Base-by-base conservation (phyloP, 2,329 filamentous ascomycete species). In the Ramichloridium luteum region DNA sequence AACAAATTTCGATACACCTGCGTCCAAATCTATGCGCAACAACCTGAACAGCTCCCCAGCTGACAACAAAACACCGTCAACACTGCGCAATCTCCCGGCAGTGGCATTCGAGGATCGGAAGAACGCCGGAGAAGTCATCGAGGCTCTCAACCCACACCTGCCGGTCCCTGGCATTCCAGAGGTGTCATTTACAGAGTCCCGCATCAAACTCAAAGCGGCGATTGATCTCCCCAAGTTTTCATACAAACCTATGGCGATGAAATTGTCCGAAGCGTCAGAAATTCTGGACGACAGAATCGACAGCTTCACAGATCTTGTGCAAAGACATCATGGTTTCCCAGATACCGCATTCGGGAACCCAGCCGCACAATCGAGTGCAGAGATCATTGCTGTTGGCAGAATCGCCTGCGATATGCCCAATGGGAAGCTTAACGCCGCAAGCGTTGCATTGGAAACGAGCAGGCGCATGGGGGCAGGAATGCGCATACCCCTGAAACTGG, bases 201-300 rank as follows among this genome's bases (percentile, higher is more conserved):
- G 90, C 30, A 75, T 96, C 54, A 86, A 81, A 52, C 68, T 93
- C 13, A 86, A 78, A 4, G 81, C 84, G 3, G 81, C 82, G 37
- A 88, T 84, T 1, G 88, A 96, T 53, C 70, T 84, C 49, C 85
- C 86, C 54, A 94, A 93, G 54, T 78, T 94, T 45, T 74, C 67
- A 1, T 98, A 96, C 59, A 90, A 86, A 52, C 82, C 85, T 2
- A 77, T 96, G 67, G 80, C 83, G 2, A 93, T 96, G 85, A 93
- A 93, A 50, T 67, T 90, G 5, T 86, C 83, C 4, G 86, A 94
- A 54, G 77, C 84, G 0, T 93, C 88, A 4, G 86, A 93, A 55
- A 82, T 93, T 27, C 69, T 96, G 5, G 90, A 98, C 58, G 88
- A 96, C 57, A 72, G 85, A 46, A 94, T 98, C 61, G 85, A 96